Base-by-base conservation (phyloP, 108 stramenopile species). In the Skeletonema marinoi region DNA sequence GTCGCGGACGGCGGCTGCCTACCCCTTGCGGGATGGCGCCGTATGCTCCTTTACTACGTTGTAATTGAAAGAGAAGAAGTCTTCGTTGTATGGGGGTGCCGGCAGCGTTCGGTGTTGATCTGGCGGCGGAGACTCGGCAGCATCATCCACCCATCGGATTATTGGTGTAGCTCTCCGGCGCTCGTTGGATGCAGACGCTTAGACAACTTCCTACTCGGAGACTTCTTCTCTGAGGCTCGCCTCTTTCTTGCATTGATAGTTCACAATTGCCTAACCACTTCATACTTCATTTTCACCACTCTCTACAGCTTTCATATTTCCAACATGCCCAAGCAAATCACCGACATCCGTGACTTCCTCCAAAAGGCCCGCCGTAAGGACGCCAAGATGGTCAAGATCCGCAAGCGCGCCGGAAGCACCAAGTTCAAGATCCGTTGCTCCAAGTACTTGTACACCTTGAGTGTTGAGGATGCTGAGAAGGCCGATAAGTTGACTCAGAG, bases 361-460 rank as follows among this genome's bases (percentile, higher is more conserved):
- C 96, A 95, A 82, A 96, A 96, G 92, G 96, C 96, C 41, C 92
- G 96, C 70, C 85, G 96, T 63, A 82, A 80, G 67, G 98, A 99
- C 85, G 98, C 98, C 89, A 96, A 97, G 85, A 87, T 96, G 32
- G 97, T 99, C 61, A 98, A 98, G 89, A 98, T 99, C 83, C 94
- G 96, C 83, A 97, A 96, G 90, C 87, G 91, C 19, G 81, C 89
- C 31, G 65, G 86, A 19, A 86, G 89, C 75, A 96, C 96, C 82
- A 99, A 99, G 88, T 99, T 98, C 93, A 99, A 99, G 98, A 98
- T 99, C 82, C 93, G 98, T 78, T 98, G 98, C 95, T 93, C 92
- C 73, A 87, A 95, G 72, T 93, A 92, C 71, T 85, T 99, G 71
- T 99, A 99, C 83, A 99, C 98, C 33, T 86, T 99, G 48, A 90